phyloP scores from a whole-genome alignment of 2,329 filamentous ascomycete genomes.

The Trichoderma sp. region DNA sequence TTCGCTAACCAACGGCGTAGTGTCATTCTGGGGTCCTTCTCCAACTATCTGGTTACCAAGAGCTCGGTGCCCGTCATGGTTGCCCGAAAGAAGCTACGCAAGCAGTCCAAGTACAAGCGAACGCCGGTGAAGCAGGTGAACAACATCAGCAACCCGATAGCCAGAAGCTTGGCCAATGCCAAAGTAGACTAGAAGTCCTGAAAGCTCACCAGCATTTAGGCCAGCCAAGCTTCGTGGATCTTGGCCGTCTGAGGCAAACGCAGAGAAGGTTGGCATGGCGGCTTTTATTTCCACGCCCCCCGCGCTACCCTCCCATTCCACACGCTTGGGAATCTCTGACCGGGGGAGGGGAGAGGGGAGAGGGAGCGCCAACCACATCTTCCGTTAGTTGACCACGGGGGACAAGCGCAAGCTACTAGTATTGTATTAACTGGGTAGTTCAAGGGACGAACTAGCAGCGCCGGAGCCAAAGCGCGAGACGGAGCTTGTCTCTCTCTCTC shows the following conservation, averaged over 20 bases:
- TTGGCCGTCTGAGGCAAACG: background rate
- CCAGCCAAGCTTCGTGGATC: background rate
- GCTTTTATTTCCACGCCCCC: constrained; percentile 1
- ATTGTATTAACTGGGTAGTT: background rate
- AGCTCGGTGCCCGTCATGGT: constrained; percentile 98
- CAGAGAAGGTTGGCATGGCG: background rate
- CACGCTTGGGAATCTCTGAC: background rate
- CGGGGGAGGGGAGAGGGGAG: background rate
- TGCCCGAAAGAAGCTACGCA: constrained; percentile 81
- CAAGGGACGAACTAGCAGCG: background rate
- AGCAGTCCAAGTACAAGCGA: constrained; percentile 78
- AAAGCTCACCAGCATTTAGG: background rate
- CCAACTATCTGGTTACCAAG: constrained; percentile 95
- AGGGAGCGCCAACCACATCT: background rate
- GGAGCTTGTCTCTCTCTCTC: background rate
- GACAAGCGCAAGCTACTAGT: constrained; percentile 10
- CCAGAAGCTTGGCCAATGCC: constrained; percentile 64
- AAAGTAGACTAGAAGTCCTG: constrained; percentile 61
- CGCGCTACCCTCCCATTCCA: background rate
- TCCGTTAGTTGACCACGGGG: background rate
- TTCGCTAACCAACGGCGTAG: constrained; percentile 47
- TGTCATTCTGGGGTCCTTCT: constrained; percentile 92
- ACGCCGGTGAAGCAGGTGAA: constrained; percentile 70
- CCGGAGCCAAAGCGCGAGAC: constrained; percentile 9
- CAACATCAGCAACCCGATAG: constrained; percentile 69